Percentiles rank a stretch among this genome's conserved stretches.
Evolutionary conservation across 2,329 filamentous ascomycete genomes (phyloP).

Genomic region (Ascocoryne sarcoides): DNA sequence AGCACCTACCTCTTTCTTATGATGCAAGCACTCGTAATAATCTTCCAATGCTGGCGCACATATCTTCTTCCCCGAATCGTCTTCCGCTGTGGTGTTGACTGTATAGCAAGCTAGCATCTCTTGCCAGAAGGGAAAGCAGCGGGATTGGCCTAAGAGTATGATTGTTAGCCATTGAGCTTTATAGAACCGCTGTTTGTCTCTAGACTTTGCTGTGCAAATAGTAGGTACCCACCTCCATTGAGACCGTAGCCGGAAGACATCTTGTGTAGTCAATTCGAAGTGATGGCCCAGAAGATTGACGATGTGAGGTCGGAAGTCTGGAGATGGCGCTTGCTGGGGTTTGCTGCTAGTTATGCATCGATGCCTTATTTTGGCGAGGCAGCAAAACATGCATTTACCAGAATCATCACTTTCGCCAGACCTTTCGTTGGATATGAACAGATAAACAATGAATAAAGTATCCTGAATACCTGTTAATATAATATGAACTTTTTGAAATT

Average conservation of each 20-base stretch:
- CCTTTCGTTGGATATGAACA: too few species aligned
- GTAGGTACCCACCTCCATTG: conserved; percentile 68
- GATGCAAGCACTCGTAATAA: conserved; percentile 98
- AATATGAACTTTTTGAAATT: too few species aligned
- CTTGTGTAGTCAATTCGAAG: conserved; percentile 20
- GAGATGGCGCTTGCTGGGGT: background rate
- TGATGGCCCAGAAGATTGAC: conserved; percentile 9
- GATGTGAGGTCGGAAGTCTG: conserved; percentile 18
- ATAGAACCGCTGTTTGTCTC: too few species aligned
- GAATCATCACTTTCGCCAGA: too few species aligned
- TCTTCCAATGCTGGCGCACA: conserved; percentile 82
- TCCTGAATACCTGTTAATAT: too few species aligned
- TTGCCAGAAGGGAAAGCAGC: conserved; percentile 99
- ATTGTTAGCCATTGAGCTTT: conserved; percentile 19
- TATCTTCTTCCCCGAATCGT: conserved; percentile 76
- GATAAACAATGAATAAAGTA: too few species aligned
- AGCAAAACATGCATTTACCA: too few species aligned
- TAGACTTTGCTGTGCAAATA: too few species aligned
- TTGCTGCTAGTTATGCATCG: conserved; percentile 9
- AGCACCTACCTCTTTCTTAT: conserved; percentile 85
- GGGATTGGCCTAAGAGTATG: conserved; percentile 33
- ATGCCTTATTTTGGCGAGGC: conserved; percentile 13
- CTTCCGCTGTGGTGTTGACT: conserved; percentile 75
- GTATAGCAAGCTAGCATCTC: conserved; percentile 98
- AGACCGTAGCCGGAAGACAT: conserved; percentile 83